Conservation (phyloP, 164 flowering plant genomes). For the Euptelea pleiosperma region DNA sequence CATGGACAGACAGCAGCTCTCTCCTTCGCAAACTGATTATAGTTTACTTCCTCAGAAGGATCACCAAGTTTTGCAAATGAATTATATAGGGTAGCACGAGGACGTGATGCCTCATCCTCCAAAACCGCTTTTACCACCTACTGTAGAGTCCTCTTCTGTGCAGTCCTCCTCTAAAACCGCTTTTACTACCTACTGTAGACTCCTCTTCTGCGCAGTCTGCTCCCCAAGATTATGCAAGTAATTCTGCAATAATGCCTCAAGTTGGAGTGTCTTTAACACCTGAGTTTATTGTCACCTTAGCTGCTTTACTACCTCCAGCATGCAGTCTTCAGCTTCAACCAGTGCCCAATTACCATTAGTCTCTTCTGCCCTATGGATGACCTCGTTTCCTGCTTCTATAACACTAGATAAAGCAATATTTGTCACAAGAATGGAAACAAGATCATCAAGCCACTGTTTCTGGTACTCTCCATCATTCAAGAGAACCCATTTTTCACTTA, state of each 20-base stretch:
- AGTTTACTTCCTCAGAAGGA: conserved; percentile 31
- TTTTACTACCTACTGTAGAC: no score
- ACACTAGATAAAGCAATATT: conserved; percentile 27
- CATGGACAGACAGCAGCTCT: conserved; percentile 37
- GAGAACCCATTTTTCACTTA: no score
- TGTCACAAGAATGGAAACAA: conserved; percentile 54
- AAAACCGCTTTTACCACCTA: conserved; percentile 26
- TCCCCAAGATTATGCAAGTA: conserved; percentile 35
- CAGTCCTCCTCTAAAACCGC: no score
- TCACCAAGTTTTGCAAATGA: conserved; percentile 37
- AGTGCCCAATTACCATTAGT: conserved; percentile 24
- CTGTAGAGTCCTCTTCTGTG: conserved; percentile 30
- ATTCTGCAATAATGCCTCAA: conserved; percentile 34
- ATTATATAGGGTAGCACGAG: conserved; percentile 42
- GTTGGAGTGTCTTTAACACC: conserved; percentile 71
- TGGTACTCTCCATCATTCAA: conserved; percentile 10
- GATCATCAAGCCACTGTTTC: conserved; percentile 30
- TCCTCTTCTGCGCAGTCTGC: no score
- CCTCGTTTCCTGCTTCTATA: conserved; percentile 24
- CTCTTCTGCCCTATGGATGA: conserved; percentile 25
- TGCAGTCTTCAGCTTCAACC: conserved; percentile 39
- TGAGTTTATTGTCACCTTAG: conserved; percentile 79
- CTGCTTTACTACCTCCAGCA: conserved; percentile 58
- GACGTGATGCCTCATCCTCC: conserved; percentile 29
- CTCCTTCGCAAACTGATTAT: conserved; percentile 41